Conservation (phyloP, 257 asterid genomes). For the Solanum virginianum region DNA sequence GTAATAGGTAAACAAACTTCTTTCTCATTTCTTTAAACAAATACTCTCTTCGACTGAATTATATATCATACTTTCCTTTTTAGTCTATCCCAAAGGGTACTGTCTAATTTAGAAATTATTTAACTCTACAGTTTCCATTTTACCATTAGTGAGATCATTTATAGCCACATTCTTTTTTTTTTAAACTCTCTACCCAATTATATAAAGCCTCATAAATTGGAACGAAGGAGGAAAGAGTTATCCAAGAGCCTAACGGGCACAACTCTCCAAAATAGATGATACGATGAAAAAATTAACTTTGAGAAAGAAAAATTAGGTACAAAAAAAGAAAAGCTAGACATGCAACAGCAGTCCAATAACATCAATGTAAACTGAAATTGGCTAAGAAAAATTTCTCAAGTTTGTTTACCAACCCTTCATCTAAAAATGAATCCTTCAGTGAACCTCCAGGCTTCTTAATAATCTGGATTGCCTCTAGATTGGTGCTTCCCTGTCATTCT, state of each 20-base stretch:
- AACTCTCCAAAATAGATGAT: not conserved
- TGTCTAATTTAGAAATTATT: no score
- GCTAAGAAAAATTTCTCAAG: not conserved
- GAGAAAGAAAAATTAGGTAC: not conserved
- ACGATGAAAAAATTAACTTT: not conserved
- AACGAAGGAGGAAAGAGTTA: not conserved
- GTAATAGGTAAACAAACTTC: not conserved
- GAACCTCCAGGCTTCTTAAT: constrained; percentile 91
- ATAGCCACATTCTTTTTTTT: not conserved
- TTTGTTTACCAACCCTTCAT: constrained; percentile 50
- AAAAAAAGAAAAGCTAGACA: not conserved
- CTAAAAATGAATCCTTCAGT: constrained; percentile 74
- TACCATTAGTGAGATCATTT: no score
- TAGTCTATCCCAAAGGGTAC: no score
- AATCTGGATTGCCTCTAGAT: constrained; percentile 80
- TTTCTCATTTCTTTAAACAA: no score
- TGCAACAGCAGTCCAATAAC: not conserved
- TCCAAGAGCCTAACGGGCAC: not conserved
- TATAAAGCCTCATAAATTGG: not conserved
- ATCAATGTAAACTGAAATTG: not conserved
- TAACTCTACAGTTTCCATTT: no score
- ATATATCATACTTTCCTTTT: no score
- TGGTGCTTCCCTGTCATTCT: constrained; percentile 68
- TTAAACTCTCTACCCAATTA: no score
- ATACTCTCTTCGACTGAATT: no score